These are phyloP conservation scores for Tricharina praecox DNA, from an alignment of 495 filamentous ascomycete genomes.

Conservation along the genomic window DNA sequence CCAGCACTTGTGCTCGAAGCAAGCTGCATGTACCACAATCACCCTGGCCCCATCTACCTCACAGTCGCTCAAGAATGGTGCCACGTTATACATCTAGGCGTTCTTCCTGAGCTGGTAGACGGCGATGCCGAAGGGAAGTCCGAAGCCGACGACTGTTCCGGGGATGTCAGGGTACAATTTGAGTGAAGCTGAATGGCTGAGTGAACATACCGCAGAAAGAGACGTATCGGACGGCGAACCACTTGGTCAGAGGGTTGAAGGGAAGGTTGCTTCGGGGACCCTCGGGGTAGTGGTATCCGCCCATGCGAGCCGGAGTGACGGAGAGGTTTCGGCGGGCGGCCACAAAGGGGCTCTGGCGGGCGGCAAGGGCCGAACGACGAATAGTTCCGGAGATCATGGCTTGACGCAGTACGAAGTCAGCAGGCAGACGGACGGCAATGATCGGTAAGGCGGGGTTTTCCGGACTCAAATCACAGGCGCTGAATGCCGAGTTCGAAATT, in stretches of 20 bases:
- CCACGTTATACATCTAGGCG: constrained; percentile 9
- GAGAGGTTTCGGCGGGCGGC: constrained; percentile 87
- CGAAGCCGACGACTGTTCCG: constrained; percentile 50
- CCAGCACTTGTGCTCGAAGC: not conserved
- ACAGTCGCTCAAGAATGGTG: too few relatives aligned
- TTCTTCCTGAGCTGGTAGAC: constrained; percentile 30
- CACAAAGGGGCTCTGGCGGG: constrained; percentile 37
- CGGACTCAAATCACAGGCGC: too few relatives aligned
- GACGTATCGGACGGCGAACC: constrained; percentile 73
- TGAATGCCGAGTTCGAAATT: too few relatives aligned
- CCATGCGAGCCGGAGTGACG: constrained; percentile 68
- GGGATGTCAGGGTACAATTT: too few relatives aligned
- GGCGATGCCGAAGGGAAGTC: constrained; percentile 63
- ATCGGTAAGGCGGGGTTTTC: too few relatives aligned
- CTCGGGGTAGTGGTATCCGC: constrained; percentile 91
- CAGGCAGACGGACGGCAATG: too few relatives aligned
- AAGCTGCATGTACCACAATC: not conserved
- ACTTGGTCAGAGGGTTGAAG: constrained; percentile 83
- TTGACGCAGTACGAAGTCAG: not conserved
- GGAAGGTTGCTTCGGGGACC: constrained; percentile 86
- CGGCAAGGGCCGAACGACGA: constrained; percentile 40
- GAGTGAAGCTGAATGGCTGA: too few relatives aligned
- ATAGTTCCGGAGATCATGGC: constrained; percentile 65
- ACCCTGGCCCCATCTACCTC: not conserved
- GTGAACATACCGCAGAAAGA: constrained; percentile 47